A percentile compares a stretch with the other conserved stretches of the same genome.
Conservation (phyloP, 306 rosid genomes). For the Psophocarpus tetragonolobus region DNA sequence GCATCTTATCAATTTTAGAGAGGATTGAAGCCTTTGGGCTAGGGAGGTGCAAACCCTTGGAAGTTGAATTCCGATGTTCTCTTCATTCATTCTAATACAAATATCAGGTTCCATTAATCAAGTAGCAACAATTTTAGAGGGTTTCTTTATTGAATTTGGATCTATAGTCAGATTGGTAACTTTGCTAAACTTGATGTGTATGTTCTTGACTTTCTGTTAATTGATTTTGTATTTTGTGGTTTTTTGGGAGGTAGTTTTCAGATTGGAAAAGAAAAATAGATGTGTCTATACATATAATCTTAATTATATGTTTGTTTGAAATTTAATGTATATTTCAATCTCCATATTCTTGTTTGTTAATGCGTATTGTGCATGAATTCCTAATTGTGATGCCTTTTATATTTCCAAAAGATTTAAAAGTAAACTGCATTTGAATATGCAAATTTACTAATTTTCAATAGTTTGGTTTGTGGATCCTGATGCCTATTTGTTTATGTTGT, state of each 20-base stretch:
- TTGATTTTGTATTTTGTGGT: neutral
- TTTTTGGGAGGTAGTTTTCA: constrained; percentile 6
- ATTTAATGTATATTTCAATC: neutral
- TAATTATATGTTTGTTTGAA: neutral
- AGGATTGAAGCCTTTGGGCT: neutral
- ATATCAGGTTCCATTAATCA: neutral
- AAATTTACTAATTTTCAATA: neutral
- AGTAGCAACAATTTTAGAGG: neutral
- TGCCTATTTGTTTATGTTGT: constrained; percentile 23
- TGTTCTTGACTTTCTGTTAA: neutral
- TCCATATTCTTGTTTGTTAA: neutral
- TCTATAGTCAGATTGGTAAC: neutral
- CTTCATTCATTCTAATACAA: neutral
- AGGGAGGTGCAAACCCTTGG: neutral
- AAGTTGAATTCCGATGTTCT: neutral
- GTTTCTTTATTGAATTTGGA: neutral
- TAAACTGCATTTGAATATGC: neutral
- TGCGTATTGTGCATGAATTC: neutral
- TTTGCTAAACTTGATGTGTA: neutral
- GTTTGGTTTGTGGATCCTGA: constrained; percentile 1
- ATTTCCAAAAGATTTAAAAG: constrained; percentile 1
- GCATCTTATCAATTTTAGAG: neutral
- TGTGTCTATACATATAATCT: neutral
- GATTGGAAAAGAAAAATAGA: constrained; percentile 25
- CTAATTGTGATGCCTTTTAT: constrained; percentile 6